Percentiles rank a stretch among this genome's conserved stretches.
Evolutionary conservation across 23 red algal genomes (phyloP).

Genomic region (Gracilaria gracilis): DNA sequence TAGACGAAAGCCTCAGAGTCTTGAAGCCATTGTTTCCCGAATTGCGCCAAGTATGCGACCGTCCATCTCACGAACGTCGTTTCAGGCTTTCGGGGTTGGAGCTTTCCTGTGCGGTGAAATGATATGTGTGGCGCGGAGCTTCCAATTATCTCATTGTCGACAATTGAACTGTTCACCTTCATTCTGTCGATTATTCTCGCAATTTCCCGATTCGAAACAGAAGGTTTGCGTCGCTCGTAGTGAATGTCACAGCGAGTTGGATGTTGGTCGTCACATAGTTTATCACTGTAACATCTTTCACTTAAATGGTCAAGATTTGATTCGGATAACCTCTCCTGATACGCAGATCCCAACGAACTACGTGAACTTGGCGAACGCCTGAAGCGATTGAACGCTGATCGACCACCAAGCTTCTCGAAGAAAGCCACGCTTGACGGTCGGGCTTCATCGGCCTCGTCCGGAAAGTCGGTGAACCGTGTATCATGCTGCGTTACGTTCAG

Average conservation of each 20-base stretch:
- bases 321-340: background rate
- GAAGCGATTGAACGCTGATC: background rate
- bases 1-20: slow-evolving; percentile 6
- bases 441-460: background rate
- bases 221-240: background rate
- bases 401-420: background rate
- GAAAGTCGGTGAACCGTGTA: background rate
- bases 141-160: slow-evolving; percentile 62
- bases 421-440: background rate
- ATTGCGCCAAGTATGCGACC: slow-evolving; percentile 34
- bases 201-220: background rate
- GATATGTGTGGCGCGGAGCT: slow-evolving; percentile 3
- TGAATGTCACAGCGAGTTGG: too few relatives aligned
- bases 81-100: background rate
- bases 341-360: background rate
- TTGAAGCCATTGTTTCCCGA: slow-evolving; percentile 43
- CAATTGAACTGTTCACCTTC: slow-evolving; percentile 38
- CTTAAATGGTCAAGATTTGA: background rate
- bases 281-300: background rate
- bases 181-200: background rate
- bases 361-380: background rate
- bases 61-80: slow-evolving; percentile 46
- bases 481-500: background rate
- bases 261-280: too few relatives aligned
- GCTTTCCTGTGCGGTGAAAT: background rate